phyloP scores from a whole-genome alignment of 495 filamentous ascomycete species.

The Aspergillus hancockii region DNA sequence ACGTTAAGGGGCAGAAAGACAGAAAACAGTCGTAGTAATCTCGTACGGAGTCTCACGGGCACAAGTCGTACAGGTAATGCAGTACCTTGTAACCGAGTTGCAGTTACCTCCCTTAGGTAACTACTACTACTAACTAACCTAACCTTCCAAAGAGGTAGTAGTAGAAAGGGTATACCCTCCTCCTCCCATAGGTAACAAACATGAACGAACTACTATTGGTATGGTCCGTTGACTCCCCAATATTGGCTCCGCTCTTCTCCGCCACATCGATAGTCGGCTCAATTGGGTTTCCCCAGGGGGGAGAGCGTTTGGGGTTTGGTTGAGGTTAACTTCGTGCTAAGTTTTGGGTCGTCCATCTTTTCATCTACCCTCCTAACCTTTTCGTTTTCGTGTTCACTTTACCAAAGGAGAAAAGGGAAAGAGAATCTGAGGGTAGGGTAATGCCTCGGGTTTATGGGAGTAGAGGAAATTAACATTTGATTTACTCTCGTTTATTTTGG shows the following conservation, averaged over 20 bases:
- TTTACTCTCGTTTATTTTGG: neutral
- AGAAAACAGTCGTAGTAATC: neutral
- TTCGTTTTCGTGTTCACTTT: neutral
- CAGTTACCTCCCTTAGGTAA: too few species aligned
- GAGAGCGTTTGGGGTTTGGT: neutral
- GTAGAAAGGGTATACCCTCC: too few species aligned
- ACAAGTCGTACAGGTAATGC: neutral
- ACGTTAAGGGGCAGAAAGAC: conserved; percentile 10
- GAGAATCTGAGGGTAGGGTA: too few species aligned
- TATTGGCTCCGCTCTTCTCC: conserved; percentile 1
- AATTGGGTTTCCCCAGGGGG: neutral
- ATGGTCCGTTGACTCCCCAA: neutral
- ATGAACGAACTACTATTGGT: neutral
- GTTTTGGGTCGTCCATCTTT: neutral
- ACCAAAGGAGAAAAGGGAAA: neutral
- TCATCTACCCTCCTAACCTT: too few species aligned
- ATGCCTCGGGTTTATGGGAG: neutral
- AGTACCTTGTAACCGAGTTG: neutral
- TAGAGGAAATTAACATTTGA: neutral
- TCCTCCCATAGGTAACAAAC: too few species aligned
- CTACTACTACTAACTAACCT: too few species aligned
- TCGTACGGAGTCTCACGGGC: neutral
- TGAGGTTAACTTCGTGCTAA: neutral
- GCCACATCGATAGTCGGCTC: neutral
- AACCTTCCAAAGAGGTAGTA: neutral